Evolutionary conservation across 495 filamentous ascomycete genomes (phyloP).

Genomic region (Cercophora scortea): DNA sequence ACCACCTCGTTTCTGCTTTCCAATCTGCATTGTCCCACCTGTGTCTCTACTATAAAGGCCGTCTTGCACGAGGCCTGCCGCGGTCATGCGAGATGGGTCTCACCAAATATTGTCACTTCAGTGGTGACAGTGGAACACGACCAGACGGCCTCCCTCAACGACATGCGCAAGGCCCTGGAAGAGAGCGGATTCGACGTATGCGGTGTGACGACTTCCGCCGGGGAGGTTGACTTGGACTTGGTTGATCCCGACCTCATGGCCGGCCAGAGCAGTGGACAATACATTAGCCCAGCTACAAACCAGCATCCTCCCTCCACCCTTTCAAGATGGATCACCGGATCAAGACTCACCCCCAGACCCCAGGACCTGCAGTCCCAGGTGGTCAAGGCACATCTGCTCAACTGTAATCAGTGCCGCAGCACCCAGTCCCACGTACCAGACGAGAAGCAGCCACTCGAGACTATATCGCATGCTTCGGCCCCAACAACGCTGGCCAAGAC

Average conservation of each 20-base stretch:
- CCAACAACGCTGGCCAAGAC: conserved; percentile 1
- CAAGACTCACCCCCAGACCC: conserved; percentile 3
- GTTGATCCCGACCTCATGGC: not conserved
- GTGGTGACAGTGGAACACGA: conserved; percentile 39
- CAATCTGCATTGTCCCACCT: conserved; percentile 58
- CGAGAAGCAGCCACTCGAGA: conserved; percentile 10
- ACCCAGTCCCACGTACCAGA: not conserved
- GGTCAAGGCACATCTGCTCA: conserved; percentile 18
- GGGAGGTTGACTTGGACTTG: conserved; percentile 9
- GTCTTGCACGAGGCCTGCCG: conserved; percentile 31
- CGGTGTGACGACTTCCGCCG: conserved; percentile 30
- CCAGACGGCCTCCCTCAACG: conserved; percentile 16
- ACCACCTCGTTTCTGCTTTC: conserved; percentile 43
- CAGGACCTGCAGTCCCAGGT: conserved; percentile 6
- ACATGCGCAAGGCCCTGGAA: conserved; percentile 34
- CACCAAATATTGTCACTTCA: conserved; percentile 49
- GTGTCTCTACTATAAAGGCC: conserved; percentile 47
- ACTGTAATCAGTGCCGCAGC: conserved; percentile 26
- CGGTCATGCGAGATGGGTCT: conserved; percentile 39
- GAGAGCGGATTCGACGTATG: conserved; percentile 40
- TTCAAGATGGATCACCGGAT: conserved; percentile 19
- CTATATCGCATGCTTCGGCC: not conserved
- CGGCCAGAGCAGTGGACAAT: not conserved
- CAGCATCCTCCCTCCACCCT: conserved; percentile 6
- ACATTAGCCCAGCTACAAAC: not conserved